Evolutionary conservation across 2,329 filamentous ascomycete genomes (phyloP), one percentile per base, ranked within the genome.

Genomic region (Chalara sp.): DNA sequence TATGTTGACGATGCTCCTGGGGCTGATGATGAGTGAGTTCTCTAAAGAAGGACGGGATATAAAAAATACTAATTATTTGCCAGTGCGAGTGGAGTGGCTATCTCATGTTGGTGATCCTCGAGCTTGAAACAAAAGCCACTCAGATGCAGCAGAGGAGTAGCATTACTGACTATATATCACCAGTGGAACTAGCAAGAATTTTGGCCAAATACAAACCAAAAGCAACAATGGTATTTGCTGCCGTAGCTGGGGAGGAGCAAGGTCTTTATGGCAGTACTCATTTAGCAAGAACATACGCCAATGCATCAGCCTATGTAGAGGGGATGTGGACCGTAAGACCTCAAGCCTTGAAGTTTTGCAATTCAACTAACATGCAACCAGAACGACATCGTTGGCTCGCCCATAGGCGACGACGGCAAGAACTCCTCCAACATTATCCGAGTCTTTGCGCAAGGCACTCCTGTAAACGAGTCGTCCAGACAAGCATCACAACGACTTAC

Each of bases 211-310:
- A 65, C 6, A 60, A 68, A 43, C 76, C 74, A 1, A 68, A 68
- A 50, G 71, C 76, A 0, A 80, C 75, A 2, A 75, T 81, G 56
- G 73, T 79, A 44, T 77, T 81, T 49, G 76, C 70, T 3, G 76
- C 78, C 5, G 74, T 78, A 1, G 74, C 78, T 1, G 78, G 76
- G n/a, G 78, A 81, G 61, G 78, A 81, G 56, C 78, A 81, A 64
- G 69, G 67, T 4, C 68, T 80, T 3, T 76, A 76, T 53, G 78
- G 78, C 3, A 67, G 76, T 8, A 65, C 67, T 4, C 74, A 74
- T 63, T 66, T 80, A 4, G 78, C 78, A 3, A 70, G 75, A 56
- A 77, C 73, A 0, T 71, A 21, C 21, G 21, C 21, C 21, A 21
- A 21, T 21, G 21, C 21, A 21, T 21, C 21, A 21, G 21, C 21